Percentiles rank a stretch among this genome's conserved stretches.
phyloP scores from a whole-genome alignment of 306 rosid genomes.

The Lagenaria siceraria region DNA sequence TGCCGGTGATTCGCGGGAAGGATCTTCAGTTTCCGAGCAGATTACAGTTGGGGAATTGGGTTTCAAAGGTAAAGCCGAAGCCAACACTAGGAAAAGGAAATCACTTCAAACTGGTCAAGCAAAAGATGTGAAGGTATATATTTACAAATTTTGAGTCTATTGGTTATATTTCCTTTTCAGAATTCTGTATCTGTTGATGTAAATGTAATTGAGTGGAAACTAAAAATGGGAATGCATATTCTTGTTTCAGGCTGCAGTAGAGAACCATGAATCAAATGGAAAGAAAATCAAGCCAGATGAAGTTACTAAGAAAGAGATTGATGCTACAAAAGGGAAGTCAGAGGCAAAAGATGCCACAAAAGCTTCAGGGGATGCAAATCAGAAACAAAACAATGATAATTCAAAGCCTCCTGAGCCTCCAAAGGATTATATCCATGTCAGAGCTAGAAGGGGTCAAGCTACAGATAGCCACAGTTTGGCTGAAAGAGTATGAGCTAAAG shows the following conservation, averaged over 20 bases:
- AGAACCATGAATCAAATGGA: constrained; percentile 20
- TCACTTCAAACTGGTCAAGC: constrained; percentile 29
- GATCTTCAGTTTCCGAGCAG: constrained; percentile 48
- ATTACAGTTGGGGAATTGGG: constrained; percentile 26
- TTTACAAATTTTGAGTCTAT: not conserved
- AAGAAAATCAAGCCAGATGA: constrained; percentile 35
- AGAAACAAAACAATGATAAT: constrained; percentile 27
- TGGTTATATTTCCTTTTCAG: not conserved
- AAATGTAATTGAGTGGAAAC: not conserved
- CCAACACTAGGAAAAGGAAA: constrained; percentile 30
- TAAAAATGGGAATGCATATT: not conserved
- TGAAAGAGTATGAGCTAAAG: constrained; percentile 43
- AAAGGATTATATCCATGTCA: constrained; percentile 81
- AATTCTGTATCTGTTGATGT: not conserved
- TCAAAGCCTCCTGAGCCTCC: constrained; percentile 56
- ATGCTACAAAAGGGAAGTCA: constrained; percentile 20
- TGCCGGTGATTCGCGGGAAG: constrained; percentile 36
- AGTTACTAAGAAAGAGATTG: constrained; percentile 27
- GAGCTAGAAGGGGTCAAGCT: constrained; percentile 96
- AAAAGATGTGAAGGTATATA: constrained; percentile 33
- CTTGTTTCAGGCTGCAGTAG: constrained; percentile 16
- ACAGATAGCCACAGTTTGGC: constrained; percentile 96
- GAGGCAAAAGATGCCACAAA: constrained; percentile 15
- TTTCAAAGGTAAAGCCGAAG: constrained; percentile 17
- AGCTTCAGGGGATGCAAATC: constrained; percentile 12